Evolutionary conservation across 371 early-diverging fungal species (phyloP), one percentile per base, ranked within the genome.

Genomic region (Circinella umbellata): DNA sequence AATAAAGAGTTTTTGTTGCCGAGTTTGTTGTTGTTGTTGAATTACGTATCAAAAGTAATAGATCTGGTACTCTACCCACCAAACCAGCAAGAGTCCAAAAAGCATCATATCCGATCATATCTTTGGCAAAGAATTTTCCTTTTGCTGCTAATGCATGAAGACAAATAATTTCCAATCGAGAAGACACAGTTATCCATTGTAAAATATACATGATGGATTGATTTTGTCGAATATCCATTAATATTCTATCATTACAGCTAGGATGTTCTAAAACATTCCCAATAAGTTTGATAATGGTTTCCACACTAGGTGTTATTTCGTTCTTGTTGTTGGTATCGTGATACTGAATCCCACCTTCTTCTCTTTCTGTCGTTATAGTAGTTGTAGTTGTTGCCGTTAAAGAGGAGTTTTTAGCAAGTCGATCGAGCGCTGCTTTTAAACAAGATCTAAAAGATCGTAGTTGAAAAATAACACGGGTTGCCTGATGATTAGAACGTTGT

Each of bases 81-180:
- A 62, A 20, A 27, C 20, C 18, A 7, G 61, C 64, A 20, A 69
- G 65, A 15, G 59, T 64, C 34, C 18, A 54, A 47, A 69, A 64
- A 4, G 62, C 64, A 64, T 64, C 70, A 13, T 57, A 18, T 15
- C 11, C 47, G 14, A 69, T 37, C 14, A 69, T 17, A 17, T 69
- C 70, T 7, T 64, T 17, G 10, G 70, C 64, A 51, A 69, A 69
- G 27, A 48, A 36, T 36, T 69, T 53, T 10, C 64, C 65, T 18
- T 69, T 55, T 13, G 60, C 69, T 8, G 63, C 38, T 35, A 69
- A 63, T 55, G 63, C 57, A 34, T 63, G 63, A 9, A 69, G 36
- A 55, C 63, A 62, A 53, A n/a, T 20, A 14, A 27, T 10, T 63
- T 63, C 11, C 27, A 63, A 15, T 37, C 15, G 20, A 55, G 46